Evolutionary conservation across 1,139 yeast species (phyloP), one percentile per base, ranked within the genome.

Genomic region (Sugiyamaella japonica): DNA sequence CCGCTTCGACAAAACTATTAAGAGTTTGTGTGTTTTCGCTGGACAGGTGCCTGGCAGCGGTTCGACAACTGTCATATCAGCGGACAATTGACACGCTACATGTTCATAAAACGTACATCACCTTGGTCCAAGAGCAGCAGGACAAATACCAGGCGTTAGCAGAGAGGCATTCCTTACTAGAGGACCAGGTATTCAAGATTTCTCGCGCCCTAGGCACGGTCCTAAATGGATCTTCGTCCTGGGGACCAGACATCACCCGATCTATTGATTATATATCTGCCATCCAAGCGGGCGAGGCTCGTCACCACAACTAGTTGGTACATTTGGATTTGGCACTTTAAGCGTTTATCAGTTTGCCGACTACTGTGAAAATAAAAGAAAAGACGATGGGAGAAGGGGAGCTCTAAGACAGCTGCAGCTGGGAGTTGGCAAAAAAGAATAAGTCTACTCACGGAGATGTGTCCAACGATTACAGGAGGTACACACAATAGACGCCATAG

Each of bases 81-180:
- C 53, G 64, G 20, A 65, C 68, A 2, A 52, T 59, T 39, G 60
- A 58, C 29, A 63, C 66, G 10, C 59, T 67, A n/a, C 54, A 56
- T 12, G 54, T 65, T 10, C 70, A 66, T 52, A 55, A 55, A 20
- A 52, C 56, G 25, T 64, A 65, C 44, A 59, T 64, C 16, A 56
- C 41, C n/a, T 39, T 58, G 50, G 61, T 67, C 17, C 66, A 65
- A 23, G 56, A 47, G 1, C 65, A 66, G 55, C 67, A 64, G 44
- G 54, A 59, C 39, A 53, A 45, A 28, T 61, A 61, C 37, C 56
- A 58, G 32, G 61, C 55, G 16, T 50, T 64, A 46, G 61, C 61
- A 23, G 61, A 60, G 16, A 57, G 60, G 31, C 63, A 64, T 39
- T 61, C 64, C 2, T 56, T 54, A 43, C 59, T 66, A 6, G 67